Base-by-base conservation (phyloP, 1,284 basidiomycete genomes). In the Coriolopsis trogii region DNA sequence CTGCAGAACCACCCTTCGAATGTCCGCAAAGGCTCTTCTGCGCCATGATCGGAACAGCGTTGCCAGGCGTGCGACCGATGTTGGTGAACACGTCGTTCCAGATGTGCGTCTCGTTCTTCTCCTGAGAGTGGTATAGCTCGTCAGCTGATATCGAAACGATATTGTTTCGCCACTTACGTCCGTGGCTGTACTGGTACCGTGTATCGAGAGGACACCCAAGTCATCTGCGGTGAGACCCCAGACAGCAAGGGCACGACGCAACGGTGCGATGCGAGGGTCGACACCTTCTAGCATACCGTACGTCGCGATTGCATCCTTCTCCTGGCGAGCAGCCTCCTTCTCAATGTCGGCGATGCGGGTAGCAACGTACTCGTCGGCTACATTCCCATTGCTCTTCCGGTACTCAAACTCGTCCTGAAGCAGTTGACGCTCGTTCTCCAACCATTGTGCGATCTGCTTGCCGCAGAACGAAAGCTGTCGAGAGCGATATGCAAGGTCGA, bases 21-120 rank as follows among this genome's bases (percentile, higher is more conserved):
- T 98, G 95, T 61, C 95, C 95, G 42, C 95, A 90, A 42, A 98
- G 80, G 72, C 90, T 93, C 83, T 99, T 99, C 73, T 99, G 96
- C 1, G 97, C 93, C 73, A 98, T 91, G 66, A 98, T 88, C 3
- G 97, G 96, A 46, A 98, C 89, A 18, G 95, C 95, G 69, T 98
- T 98, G 51, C 95, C 95, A 41, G 86, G 83, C 13, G 93, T 93
- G 56, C 97, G 91, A 46, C 86, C 86, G 63, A 98, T 88, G 50
- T 85, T 84, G 33, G 83, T 85, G 73, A 99, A 92, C 67, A 98
- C 87, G 60, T 93, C 87, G 71, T 98, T 95, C 91, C 96, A 98
- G 54, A 98, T 94, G 62, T 89, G 86, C 6, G 93, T 94, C 79
- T 99, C 96, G 72, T 99, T 99, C 77, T 95, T 93, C 81, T 99